Conservation (phyloP, 2,329 filamentous ascomycete genomes). For the Onygenales sp. region DNA sequence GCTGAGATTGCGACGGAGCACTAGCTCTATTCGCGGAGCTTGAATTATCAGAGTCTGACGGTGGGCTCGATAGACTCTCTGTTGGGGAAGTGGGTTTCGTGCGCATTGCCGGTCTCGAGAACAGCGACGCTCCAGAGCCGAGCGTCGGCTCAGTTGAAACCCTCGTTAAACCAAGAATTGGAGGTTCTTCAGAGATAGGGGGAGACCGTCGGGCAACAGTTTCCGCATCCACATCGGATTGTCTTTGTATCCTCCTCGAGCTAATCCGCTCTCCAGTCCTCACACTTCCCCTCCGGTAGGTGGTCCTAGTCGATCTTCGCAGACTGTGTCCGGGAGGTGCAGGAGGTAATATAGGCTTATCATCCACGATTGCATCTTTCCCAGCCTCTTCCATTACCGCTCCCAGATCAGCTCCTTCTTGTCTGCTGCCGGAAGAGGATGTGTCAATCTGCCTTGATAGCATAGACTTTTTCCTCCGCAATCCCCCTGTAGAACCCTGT, state of each 20-base stretch:
- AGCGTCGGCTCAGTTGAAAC: conserved; percentile 28
- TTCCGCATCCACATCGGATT: conserved; percentile 50
- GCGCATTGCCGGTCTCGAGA: conserved; percentile 25
- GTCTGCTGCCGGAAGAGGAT: conserved; percentile 28
- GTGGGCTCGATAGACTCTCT: conserved; percentile 18
- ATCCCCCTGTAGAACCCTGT: conserved; percentile 46
- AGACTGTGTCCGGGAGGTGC: conserved; percentile 66
- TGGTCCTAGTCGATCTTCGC: conserved; percentile 82
- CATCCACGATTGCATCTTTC: conserved; percentile 41
- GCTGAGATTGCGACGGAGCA: conserved; percentile 30
- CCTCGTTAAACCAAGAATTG: conserved; percentile 23
- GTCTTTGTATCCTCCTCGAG: conserved; percentile 60
- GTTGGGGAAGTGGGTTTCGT: conserved; percentile 15
- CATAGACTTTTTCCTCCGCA: conserved; percentile 90
- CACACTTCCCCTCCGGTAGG: conserved; percentile 80
- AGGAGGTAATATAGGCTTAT: conserved; percentile 77
- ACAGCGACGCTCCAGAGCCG: conserved; percentile 34
- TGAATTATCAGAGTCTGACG: conserved; percentile 16
- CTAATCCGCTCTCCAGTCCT: conserved; percentile 68
- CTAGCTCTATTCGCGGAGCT: conserved; percentile 24
- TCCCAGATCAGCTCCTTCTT: conserved; percentile 3
- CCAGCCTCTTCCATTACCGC: conserved; percentile 11
- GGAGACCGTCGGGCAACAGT: conserved; percentile 35
- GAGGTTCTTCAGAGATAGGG: conserved; percentile 22
- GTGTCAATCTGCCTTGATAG: conserved; percentile 83